A percentile compares a stretch with the other conserved stretches of the same genome.
phyloP scores from a whole-genome alignment of 257 asterid genomes.

The Hygrophila difformis region DNA sequence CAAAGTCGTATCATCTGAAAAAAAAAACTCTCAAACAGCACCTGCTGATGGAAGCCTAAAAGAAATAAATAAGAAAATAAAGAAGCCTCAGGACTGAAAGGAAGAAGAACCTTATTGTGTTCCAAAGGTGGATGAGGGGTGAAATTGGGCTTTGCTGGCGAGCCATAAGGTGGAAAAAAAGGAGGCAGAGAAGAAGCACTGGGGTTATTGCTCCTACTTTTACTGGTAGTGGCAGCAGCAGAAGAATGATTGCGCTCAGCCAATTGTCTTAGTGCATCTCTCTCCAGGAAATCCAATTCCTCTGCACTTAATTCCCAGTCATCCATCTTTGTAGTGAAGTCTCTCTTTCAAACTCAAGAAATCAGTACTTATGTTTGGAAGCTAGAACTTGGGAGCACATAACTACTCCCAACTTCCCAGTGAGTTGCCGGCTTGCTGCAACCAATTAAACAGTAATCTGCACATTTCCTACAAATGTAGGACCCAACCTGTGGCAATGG shows the following conservation, averaged over 20 bases:
- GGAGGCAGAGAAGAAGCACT: slow-evolving; percentile 16
- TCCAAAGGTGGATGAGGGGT: slow-evolving; percentile 17
- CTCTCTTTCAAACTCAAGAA: slow-evolving; percentile 4
- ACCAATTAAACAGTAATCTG: neutral
- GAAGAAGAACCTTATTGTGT: slow-evolving; percentile 22
- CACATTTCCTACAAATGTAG: neutral
- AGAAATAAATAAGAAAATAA: neutral
- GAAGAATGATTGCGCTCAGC: slow-evolving; percentile 56
- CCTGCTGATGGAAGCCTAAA: neutral
- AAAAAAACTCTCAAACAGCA: neutral
- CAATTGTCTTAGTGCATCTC: slow-evolving; percentile 56
- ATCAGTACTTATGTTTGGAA: neutral
- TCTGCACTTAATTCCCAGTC: slow-evolving; percentile 80
- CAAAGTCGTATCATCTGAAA: neutral
- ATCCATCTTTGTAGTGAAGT: slow-evolving; percentile 30
- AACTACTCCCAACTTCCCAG: neutral
- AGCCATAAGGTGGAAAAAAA: slow-evolving; percentile 24
- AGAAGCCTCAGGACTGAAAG: neutral
- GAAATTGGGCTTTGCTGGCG: slow-evolving; percentile 33
- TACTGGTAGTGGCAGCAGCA: slow-evolving; percentile 34
- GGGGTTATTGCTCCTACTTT: slow-evolving; percentile 10
- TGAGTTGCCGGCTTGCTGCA: neutral
- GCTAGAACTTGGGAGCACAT: no score
- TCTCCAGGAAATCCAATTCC: slow-evolving; percentile 67
- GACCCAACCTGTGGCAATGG: slow-evolving; percentile 1